phyloP scores from a whole-genome alignment of 2,329 filamentous ascomycete genomes.

The Microcyclosporella mali region DNA sequence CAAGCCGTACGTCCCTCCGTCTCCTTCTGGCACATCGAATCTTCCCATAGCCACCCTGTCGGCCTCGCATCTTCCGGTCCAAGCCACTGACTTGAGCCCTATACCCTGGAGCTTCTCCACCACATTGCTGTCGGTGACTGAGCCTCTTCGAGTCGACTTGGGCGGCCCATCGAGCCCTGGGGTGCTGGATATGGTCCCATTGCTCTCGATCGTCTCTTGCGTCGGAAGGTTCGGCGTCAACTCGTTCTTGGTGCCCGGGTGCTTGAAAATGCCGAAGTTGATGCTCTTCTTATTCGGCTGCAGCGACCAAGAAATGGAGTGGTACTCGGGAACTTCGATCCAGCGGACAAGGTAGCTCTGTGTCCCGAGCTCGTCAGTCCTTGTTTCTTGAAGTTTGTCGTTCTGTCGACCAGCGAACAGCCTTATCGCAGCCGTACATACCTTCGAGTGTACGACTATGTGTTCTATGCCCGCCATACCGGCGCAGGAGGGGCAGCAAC shows the following conservation, averaged over 20 bases:
- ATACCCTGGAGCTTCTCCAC: slow-evolving; percentile 58
- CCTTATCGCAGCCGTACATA: slow-evolving; percentile 37
- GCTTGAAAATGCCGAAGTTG: slow-evolving; percentile 97
- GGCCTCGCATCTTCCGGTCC: slow-evolving; percentile 92
- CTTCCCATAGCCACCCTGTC: slow-evolving; percentile 91
- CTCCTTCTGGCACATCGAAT: slow-evolving; percentile 66
- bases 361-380: background rate
- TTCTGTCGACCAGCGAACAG: background rate
- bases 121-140: slow-evolving; percentile 55
- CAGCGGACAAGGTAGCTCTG: slow-evolving; percentile 97
- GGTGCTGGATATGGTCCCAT: slow-evolving; percentile 30
- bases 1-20: slow-evolving; percentile 89
- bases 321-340: slow-evolving; percentile 82
- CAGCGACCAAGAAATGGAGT: slow-evolving; percentile 95
- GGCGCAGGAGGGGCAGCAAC: background rate
- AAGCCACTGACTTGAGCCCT: slow-evolving; percentile 59
- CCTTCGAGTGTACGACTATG: slow-evolving; percentile 95
- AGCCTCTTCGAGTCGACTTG: slow-evolving; percentile 39
- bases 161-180: slow-evolving; percentile 33
- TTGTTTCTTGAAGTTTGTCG: slow-evolving; percentile 2
- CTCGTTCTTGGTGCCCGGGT: slow-evolving; percentile 67
- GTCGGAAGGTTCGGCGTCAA: slow-evolving; percentile 40
- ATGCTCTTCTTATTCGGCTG: slow-evolving; percentile 98
- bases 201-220: slow-evolving; percentile 35
- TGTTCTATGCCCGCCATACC: slow-evolving; percentile 91